Evolutionary conservation across 345 rosid genomes (phyloP).

Genomic region (Populus simonii): DNA sequence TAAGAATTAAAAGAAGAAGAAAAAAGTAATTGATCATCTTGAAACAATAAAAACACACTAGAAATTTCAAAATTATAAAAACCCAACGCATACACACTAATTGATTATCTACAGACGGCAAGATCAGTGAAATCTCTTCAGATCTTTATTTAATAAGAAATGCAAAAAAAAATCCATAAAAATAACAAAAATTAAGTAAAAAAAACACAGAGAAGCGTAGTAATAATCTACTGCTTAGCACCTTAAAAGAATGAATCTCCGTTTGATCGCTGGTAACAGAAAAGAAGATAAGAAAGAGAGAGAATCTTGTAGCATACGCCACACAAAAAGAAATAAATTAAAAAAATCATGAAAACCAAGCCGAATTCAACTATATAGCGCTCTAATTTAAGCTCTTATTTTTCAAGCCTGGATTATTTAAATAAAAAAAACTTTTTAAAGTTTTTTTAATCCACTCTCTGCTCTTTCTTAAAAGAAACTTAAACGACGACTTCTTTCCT

Average conservation of each 20-base stretch:
- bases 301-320: not conserved
- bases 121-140: no score
- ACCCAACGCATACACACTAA: no score
- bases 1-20: no score
- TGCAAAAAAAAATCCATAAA: not conserved
- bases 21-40: no score
- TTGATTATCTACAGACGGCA: no score
- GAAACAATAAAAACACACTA: no score
- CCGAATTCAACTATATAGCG: not conserved
- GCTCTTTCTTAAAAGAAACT: not conserved
- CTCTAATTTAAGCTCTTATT: not conserved
- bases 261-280: not conserved
- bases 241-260: not conserved
- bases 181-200: no score
- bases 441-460: not conserved
- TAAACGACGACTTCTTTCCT: constrained; percentile 22
- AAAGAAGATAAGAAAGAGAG: not conserved
- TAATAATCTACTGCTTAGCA: not conserved
- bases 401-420: not conserved
- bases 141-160: not conserved
- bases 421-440: not conserved
- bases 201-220: not conserved
- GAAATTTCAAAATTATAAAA: no score
- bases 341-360: not conserved
- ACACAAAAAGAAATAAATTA: not conserved